phyloP scores from a whole-genome alignment of 2,329 filamentous ascomycete genomes.

The Magnaporthiopsis incrustans region DNA sequence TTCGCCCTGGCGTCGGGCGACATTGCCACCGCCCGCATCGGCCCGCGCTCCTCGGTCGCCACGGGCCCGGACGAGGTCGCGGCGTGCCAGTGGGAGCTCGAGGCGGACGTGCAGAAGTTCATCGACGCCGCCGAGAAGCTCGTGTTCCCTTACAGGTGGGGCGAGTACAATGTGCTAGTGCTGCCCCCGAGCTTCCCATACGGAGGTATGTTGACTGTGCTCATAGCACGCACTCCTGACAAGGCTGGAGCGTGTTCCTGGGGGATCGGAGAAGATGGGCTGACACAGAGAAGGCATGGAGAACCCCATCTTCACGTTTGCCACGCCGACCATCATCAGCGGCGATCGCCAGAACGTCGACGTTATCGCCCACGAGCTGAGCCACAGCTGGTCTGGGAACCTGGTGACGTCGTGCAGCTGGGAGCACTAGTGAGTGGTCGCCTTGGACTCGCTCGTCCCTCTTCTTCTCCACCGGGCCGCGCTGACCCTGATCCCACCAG shows the following conservation, averaged over 20 bases:
- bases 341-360: constrained; percentile 89
- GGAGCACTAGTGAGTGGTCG: constrained; percentile 62
- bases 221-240: constrained; percentile 1
- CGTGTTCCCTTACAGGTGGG: constrained; percentile 88
- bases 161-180: constrained; percentile 87
- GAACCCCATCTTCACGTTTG: constrained; percentile 91
- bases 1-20: constrained; percentile 89
- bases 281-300: constrained; percentile 56
- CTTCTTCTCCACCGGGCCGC: neutral
- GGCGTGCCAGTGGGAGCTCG: constrained; percentile 83
- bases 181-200: constrained; percentile 87
- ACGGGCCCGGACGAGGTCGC: constrained; percentile 82
- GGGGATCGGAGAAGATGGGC: constrained; percentile 8
- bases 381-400: constrained; percentile 82
- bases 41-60: constrained; percentile 74
- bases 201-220: constrained; percentile 46
- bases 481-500: constrained; percentile 21
- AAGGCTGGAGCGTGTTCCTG: neutral
- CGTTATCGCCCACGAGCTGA: constrained; percentile 83
- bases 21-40: constrained; percentile 76
- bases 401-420: constrained; percentile 70
- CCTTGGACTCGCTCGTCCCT: neutral
- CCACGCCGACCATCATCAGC: constrained; percentile 88
- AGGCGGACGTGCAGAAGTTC: constrained; percentile 85
- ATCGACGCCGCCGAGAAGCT: constrained; percentile 75